Base-by-base conservation (phyloP, 768 basidiomycete genomes). In the Xerocomus brunneocitrinus region DNA sequence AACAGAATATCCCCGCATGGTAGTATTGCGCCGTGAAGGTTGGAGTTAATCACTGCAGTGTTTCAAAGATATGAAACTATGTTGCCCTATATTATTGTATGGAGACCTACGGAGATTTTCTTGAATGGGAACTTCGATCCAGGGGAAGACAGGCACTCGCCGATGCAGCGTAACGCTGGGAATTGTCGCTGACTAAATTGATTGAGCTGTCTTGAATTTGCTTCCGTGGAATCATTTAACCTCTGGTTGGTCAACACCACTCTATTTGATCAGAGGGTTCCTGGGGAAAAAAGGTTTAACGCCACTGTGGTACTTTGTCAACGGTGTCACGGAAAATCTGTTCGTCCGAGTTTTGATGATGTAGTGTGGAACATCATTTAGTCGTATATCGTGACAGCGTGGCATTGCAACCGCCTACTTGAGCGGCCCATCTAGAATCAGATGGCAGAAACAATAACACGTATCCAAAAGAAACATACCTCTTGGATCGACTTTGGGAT, bases 1-100 rank as follows among this genome's bases (percentile, higher is more conserved):
- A 45, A 52, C 8, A 32, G 40, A 53, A 34, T 50, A 62, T 55
- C 62, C 60, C 56, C 56, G 34, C 57, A 62, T 60, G 64, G 65
- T 45, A 54, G 63, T 55, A 64, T 67, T 67, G 35, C 43, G 42
- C 50, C 38, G 44, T 49, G 28, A 51, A 32, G 28, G 38, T 40
- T 44, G 42, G 34, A 19, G 36, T 32, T 41, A 14, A 45, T n/a
- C 44, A 10, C 4, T 45, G n/a, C n/a, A 45, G 41, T 7, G 27
- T 47, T 25, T 52, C 53, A 8, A 46, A 44, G 28, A 46, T 30
- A 41, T 40, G 45, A 22, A 38, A 49, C 32, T 35, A 31, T 49
- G 36, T 28, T 47, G 12, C 24, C 41, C 38, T 31, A 31, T 34
- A n/a, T 35, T 4, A 10, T 25, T 25, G n/a, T 12, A 39, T 32